These are phyloP conservation scores for Groenewaldozyma tartarivorans DNA, from an alignment of 805 yeast species.

Conservation along the genomic window DNA sequence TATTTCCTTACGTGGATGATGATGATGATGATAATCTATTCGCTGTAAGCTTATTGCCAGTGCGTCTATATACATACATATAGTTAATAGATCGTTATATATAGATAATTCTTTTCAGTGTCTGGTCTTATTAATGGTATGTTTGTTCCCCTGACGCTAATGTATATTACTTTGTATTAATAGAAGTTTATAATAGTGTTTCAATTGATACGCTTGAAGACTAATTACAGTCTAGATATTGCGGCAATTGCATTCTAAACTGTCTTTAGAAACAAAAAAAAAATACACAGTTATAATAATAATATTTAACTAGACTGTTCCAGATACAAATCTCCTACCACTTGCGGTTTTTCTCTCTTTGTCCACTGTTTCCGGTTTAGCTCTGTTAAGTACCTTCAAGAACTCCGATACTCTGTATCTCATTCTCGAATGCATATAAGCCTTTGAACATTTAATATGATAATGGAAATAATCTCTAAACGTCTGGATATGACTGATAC, in stretches of 20 bases:
- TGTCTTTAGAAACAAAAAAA: slow-evolving; percentile 1
- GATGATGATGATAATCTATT: too few relatives aligned
- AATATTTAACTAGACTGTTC: slow-evolving; percentile 4
- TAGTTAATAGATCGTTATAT: background rate
- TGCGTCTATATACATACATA: background rate
- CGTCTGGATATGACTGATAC: slow-evolving; percentile 82
- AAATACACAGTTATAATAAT: background rate
- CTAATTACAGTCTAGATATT: too few relatives aligned
- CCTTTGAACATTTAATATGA: slow-evolving; percentile 97
- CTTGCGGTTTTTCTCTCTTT: slow-evolving; percentile 68
- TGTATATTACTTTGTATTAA: too few relatives aligned
- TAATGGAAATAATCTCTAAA: slow-evolving; percentile 97
- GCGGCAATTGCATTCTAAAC: too few relatives aligned
- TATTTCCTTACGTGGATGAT: too few relatives aligned
- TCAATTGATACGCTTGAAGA: too few relatives aligned
- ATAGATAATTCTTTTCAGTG: background rate
- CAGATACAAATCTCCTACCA: slow-evolving; percentile 52
- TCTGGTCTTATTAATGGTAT: too few relatives aligned
- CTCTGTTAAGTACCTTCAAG: slow-evolving; percentile 90
- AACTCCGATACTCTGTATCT: slow-evolving; percentile 89
- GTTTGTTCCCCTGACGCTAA: too few relatives aligned
- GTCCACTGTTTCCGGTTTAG: slow-evolving; percentile 85
- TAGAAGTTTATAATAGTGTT: too few relatives aligned
- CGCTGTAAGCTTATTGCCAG: too few relatives aligned
- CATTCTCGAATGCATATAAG: slow-evolving; percentile 98